Conservation (phyloP, 805 yeast species). For the Pichia scutulata region DNA sequence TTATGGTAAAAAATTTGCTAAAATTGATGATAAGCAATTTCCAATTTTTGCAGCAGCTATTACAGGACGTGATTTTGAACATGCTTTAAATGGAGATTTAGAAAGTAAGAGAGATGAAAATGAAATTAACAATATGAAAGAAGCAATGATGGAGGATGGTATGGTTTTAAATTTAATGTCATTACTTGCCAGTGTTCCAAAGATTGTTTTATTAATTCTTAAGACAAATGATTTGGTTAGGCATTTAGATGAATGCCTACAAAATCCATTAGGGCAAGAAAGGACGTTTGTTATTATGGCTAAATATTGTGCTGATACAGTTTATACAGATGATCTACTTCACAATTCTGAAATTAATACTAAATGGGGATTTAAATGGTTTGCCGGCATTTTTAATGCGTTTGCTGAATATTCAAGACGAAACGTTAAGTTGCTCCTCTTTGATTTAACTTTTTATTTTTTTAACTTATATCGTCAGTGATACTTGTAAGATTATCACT, state of each 20-base stretch:
- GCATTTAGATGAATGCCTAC: slow-evolving; percentile 74
- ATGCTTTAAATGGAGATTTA: slow-evolving; percentile 61
- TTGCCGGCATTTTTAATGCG: slow-evolving; percentile 22
- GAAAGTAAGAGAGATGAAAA: slow-evolving; percentile 43
- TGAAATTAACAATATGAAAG: slow-evolving; percentile 65
- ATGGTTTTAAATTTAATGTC: slow-evolving; percentile 70
- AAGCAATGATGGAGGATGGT: slow-evolving; percentile 51
- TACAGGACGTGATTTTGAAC: slow-evolving; percentile 85
- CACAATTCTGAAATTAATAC: slow-evolving; percentile 7
- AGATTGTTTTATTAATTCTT: slow-evolving; percentile 74
- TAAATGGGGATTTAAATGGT: slow-evolving; percentile 19
- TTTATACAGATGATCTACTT: slow-evolving; percentile 50
- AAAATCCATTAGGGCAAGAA: slow-evolving; percentile 79
- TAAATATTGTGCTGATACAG: slow-evolving; percentile 76
- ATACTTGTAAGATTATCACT: no score
- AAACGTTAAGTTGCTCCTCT: slow-evolving; percentile 25
- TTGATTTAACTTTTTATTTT: slow-evolving; percentile 25
- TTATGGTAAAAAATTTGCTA: slow-evolving; percentile 75
- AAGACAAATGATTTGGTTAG: slow-evolving; percentile 94
- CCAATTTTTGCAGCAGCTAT: slow-evolving; percentile 86
- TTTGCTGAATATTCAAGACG: slow-evolving; percentile 29
- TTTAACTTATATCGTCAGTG: slow-evolving; percentile 2
- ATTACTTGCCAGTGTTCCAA: slow-evolving; percentile 71
- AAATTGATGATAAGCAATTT: slow-evolving; percentile 68
- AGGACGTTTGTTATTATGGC: slow-evolving; percentile 86